These are phyloP conservation scores for Dissophora ornata DNA, from an alignment of 192 early-diverging fungal genomes.

Conservation along the genomic window DNA sequence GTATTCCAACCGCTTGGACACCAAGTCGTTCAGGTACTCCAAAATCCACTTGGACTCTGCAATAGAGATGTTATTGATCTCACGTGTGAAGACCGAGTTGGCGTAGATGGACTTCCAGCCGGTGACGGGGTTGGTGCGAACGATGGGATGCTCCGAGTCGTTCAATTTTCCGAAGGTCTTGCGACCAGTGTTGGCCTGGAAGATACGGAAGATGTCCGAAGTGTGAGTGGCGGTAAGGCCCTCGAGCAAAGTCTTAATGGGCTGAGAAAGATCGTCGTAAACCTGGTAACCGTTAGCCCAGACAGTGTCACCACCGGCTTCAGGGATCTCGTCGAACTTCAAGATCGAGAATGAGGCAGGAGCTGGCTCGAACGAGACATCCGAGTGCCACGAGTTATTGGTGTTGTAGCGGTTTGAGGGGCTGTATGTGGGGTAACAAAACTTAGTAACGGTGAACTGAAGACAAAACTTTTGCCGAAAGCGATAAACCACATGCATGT, in stretches of 20 bases:
- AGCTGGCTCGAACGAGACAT: conserved; percentile 50
- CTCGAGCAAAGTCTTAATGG: conserved; percentile 67
- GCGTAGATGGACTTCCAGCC: conserved; percentile 75
- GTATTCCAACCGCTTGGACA: conserved; percentile 62
- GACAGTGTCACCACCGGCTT: conserved; percentile 56
- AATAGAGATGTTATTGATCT: conserved; percentile 62
- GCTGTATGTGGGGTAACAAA: conserved; percentile 1
- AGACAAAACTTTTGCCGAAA: too few relatives aligned
- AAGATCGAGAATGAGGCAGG: conserved; percentile 53
- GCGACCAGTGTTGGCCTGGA: conserved; percentile 46
- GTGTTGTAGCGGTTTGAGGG: conserved; percentile 54
- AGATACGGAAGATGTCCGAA: conserved; percentile 40
- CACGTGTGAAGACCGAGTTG: conserved; percentile 71
- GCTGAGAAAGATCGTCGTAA: conserved; percentile 62
- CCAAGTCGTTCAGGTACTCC: conserved; percentile 67
- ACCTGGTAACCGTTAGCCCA: conserved; percentile 57
- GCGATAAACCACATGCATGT: neutral
- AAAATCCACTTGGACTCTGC: conserved; percentile 68
- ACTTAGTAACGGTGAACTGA: neutral
- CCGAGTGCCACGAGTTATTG: conserved; percentile 52
- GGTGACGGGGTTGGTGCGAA: conserved; percentile 78
- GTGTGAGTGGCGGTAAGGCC: conserved; percentile 67
- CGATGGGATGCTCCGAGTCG: conserved; percentile 53
- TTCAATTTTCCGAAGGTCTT: conserved; percentile 53
- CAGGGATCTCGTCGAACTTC: conserved; percentile 50